A percentile compares a stretch with the other conserved stretches of the same genome.
phyloP scores from a whole-genome alignment of 768 basidiomycete species.

The Hirschioporus abietinus region DNA sequence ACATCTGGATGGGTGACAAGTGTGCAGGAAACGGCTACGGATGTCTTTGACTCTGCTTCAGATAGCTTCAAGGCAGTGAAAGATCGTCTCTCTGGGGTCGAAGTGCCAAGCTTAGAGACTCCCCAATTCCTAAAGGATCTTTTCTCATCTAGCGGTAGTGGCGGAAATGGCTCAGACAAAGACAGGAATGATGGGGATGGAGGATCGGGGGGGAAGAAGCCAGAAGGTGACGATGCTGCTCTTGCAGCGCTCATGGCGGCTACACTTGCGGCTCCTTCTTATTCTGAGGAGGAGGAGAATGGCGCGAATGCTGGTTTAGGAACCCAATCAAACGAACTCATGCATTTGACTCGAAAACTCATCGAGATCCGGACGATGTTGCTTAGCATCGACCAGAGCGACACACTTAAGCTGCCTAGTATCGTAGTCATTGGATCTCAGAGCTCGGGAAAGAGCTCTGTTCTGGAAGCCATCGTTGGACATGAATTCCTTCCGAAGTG shows the following conservation, averaged over 20 bases:
- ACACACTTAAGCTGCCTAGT: slow-evolving; percentile 89
- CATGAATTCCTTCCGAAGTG: slow-evolving; percentile 98
- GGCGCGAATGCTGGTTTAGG: slow-evolving; percentile 34
- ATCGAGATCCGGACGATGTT: slow-evolving; percentile 95
- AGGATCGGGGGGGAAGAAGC: slow-evolving; percentile 23
- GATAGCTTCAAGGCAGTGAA: slow-evolving; percentile 59
- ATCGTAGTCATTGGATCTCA: slow-evolving; percentile 99
- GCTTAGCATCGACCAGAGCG: slow-evolving; percentile 94
- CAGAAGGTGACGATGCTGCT: slow-evolving; percentile 50
- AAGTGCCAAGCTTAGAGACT: slow-evolving; percentile 46
- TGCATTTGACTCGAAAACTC: slow-evolving; percentile 90
- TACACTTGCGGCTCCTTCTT: slow-evolving; percentile 71
- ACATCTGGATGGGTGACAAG: slow-evolving; percentile 61
- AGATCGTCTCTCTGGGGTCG: slow-evolving; percentile 51
- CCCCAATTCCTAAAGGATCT: slow-evolving; percentile 70
- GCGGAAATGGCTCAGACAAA: slow-evolving; percentile 22
- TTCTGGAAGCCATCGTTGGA: slow-evolving; percentile 94
- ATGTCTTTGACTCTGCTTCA: slow-evolving; percentile 66
- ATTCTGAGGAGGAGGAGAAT: slow-evolving; percentile 35
- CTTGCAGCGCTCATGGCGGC: slow-evolving; percentile 75
- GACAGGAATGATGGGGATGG: slow-evolving; percentile 11
- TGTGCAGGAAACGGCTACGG: slow-evolving; percentile 66
- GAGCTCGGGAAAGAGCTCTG: slow-evolving; percentile 97
- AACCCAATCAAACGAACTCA: slow-evolving; percentile 70
- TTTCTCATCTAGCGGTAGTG: slow-evolving; percentile 26